Base-by-base conservation (phyloP, 1,284 basidiomycete species). In the Boletus albobrunnescens region DNA sequence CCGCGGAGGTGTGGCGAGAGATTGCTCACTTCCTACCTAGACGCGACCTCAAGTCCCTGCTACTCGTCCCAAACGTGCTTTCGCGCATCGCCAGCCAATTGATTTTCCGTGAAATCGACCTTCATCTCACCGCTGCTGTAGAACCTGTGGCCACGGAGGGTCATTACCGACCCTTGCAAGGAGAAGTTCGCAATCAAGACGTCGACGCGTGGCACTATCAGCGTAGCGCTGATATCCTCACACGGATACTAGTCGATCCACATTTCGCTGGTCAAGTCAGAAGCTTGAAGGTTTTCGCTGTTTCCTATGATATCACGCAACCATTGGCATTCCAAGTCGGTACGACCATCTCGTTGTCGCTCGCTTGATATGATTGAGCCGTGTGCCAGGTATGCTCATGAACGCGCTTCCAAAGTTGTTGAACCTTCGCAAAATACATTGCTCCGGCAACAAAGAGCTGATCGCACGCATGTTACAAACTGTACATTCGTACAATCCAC, bases 201-300 rank as follows among this genome's bases (percentile, higher is more conserved):
- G 58, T 70, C 4, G 72, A 79, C 51, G 67, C 68, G 24, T 71
- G 75, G 55, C 76, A 82, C 56, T 76, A 79, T 1, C 79, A 79
- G 52, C 74, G 82, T n/a, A 84, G 76, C 51, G 83, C 84, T 3
- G 84, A 85, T 55, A 83, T 87, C 47, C 70, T 87, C 32, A 81
- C 81, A 0, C 71, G 80, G 22, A 77, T 87, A 51, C 79, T 85
- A 47, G 72, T 76, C 10, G 82, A 86, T 57, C 56, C 72, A 1
- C 61, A 69, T 10, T 86, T 86, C 55, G 80, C 84, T 1, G 68
- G 69, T 47, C 73, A 77, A 28, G 75, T 87, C 38, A 71, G 70
- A 56, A 80, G 76, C 16, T 54, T 87, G 51, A 72, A 77, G 10
- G 74, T 87, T 20, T 82, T 76, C 56, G 79, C 79, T 1, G 71